Base-by-base conservation (phyloP, 108 stramenopile genomes). In the Cyclotella sp. region DNA sequence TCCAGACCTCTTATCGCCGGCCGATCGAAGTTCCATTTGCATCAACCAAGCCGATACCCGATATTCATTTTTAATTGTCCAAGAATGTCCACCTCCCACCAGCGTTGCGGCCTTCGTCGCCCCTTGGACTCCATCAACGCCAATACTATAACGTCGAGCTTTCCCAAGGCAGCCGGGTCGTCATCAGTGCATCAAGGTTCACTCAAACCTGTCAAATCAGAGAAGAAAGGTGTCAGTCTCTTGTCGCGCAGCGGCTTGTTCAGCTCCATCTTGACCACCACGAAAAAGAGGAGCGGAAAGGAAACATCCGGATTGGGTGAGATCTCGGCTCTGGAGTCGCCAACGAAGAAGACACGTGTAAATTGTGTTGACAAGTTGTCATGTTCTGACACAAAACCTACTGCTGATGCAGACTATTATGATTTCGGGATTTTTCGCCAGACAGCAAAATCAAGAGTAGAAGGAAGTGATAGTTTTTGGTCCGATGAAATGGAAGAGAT, bases 71-170 rank as follows among this genome's bases (percentile, higher is more conserved):
- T 21, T 52, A 52, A 21, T 24, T 59, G 58, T 12, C 14, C 26
- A 18, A 54, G 12, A 10, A 66, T 44, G 64, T 66, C 74, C 15
- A 63, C 62, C 18, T 62, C 72, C 21, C 21, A 61, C 62, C 60
- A 72, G 30, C 72, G 74, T 9, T 42, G 63, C 74, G 57, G 74
- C 63, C 49, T 57, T 26, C 63, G 74, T 14, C 74, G 65, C 29
- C 74, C 74, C 1, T 67, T 75, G 27, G 74, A 55, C 21, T 67
- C 49, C 42, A 46, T 67, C 43, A 65, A 67, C 51, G 65, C 63
- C 57, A 75, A 75, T 34, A 75, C 65, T 13, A 53, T 75, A 64
- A 62, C 29, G 16, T 61, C 49, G 7, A 16, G 61, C 21, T 24
- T 60, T 26, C 22, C 26, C 29, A 68, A 51, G 30, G 12, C 34